phyloP scores from a whole-genome alignment of 2,329 filamentous ascomycete genomes.

The Biscogniauxia marginata region DNA sequence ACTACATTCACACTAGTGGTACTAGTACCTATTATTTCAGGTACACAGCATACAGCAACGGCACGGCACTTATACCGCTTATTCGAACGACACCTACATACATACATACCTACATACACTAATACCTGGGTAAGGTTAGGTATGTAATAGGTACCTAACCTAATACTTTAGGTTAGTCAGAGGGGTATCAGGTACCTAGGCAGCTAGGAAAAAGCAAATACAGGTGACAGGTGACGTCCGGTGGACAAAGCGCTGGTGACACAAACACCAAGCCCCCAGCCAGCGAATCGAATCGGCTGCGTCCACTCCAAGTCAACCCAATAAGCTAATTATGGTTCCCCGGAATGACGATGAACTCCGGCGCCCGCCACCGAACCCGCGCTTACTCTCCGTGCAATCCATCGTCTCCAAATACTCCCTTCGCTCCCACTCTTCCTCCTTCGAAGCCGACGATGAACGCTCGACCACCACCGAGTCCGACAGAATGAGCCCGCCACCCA shows the following conservation, averaged over 20 bases:
- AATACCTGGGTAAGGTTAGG: too few species aligned
- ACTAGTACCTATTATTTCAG: too few species aligned
- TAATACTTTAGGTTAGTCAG: too few species aligned
- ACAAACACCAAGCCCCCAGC: slow-evolving; percentile 2
- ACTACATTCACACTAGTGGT: too few species aligned
- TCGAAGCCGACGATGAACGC: slow-evolving; percentile 69
- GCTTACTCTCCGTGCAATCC: slow-evolving; percentile 50
- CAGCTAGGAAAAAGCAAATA: too few species aligned
- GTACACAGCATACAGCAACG: too few species aligned
- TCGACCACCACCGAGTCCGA: slow-evolving; percentile 45
- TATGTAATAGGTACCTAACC: too few species aligned
- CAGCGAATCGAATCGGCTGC: background rate
- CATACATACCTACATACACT: too few species aligned
- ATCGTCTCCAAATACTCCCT: slow-evolving; percentile 55
- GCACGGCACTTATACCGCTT: too few species aligned
- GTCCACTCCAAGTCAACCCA: background rate
- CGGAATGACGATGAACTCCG: slow-evolving; percentile 32
- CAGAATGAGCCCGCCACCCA: slow-evolving; percentile 38
- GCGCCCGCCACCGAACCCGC: slow-evolving; percentile 42
- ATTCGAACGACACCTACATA: too few species aligned
- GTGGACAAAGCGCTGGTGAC: slow-evolving; percentile 15
- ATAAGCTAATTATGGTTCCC: slow-evolving; percentile 34
- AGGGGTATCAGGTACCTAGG: too few species aligned
- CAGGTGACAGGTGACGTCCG: too few species aligned
- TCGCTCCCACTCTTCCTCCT: slow-evolving; percentile 60